A percentile compares a stretch with the other conserved stretches of the same genome.
Evolutionary conservation across 352 stramenopile genomes (phyloP).

Genomic region (Bremia lactucae): DNA sequence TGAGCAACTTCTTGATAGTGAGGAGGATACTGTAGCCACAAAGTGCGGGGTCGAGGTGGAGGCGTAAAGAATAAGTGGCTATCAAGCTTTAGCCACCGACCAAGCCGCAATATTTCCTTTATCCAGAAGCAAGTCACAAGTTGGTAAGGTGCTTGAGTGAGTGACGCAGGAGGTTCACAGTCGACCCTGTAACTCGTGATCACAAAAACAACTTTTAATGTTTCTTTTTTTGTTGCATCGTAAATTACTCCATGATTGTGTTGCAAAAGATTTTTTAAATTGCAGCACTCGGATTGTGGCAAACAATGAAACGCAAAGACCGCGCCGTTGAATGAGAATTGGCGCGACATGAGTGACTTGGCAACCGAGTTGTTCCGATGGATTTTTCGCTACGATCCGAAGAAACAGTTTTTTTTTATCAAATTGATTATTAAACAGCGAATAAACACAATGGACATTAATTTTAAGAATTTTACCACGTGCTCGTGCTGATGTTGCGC

Average conservation of each 20-base stretch:
- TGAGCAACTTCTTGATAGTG: constrained; percentile 14
- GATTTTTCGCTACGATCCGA: no score
- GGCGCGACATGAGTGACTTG: constrained; percentile 13
- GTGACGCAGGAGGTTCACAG: background rate
- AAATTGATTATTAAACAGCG: no score
- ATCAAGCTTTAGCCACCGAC: constrained; percentile 26
- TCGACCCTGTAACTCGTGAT: constrained; percentile 49
- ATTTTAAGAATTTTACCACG: no score
- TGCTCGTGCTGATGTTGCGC: no score
- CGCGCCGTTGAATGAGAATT: constrained; percentile 18
- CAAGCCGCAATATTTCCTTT: constrained; percentile 25
- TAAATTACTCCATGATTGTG: constrained; percentile 11
- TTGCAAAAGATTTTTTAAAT: constrained; percentile 9
- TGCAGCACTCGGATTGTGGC: constrained; percentile 2
- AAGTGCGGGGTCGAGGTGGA: constrained; percentile 8
- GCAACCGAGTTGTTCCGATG: no score
- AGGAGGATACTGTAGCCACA: constrained; percentile 33
- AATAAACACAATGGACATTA: no score
- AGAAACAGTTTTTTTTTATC: no score
- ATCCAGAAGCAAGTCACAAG: constrained; percentile 54
- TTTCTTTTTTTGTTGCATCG: background rate
- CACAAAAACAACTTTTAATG: constrained; percentile 26
- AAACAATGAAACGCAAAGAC: constrained; percentile 29
- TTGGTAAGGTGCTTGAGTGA: background rate
- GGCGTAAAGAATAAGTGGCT: constrained; percentile 38